Base-by-base conservation (phyloP, 495 filamentous ascomycete species). In the Tuber magnatum region DNA sequence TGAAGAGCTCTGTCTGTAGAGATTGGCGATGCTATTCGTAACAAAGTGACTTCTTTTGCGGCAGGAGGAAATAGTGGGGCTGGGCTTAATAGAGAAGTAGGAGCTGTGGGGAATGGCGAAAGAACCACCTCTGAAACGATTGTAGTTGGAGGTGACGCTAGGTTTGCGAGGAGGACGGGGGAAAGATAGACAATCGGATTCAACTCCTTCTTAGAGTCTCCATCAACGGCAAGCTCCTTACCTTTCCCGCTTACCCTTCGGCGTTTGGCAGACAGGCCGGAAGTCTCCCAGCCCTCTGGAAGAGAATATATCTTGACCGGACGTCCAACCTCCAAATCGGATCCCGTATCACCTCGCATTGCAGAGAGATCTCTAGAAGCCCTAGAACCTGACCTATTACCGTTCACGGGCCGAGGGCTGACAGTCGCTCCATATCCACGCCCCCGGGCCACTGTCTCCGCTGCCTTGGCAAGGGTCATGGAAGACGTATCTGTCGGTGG, bases 1-100 rank as follows among this genome's bases (percentile, higher is more conserved):
- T 98, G 93, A 10, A 97, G 88, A 16, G 91, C 86, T 39, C 92
- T 87, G 75, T 98, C 94, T 48, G 92, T 93, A 12, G 93, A 92
- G 14, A 94, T 84, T 0, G 95, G 96, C 0, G 94, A 97, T 12
- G 93, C 91, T 61, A 99, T 88, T 77, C 97, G 95, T 68, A 93
- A 87, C n/a, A 99, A 83, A 1, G 92, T 97, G 41, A 98, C 90
- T 82, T 98, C 94, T 76, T 93, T 93, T 24, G 95, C 96, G 74
- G 91, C 87, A 3, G 94, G 96, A 0, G 96, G 95, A 56, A 86
- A 88, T n/a, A 87, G 87, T 2, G 90, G 85, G 41, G 83, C 85
- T 71, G 86, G 85, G 74, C 89, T 87, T 74, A 74, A 76, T 32
- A 80, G 73, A 32, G 80, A 78, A 69, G 86, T 88, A 38, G 84